Evolutionary conservation across 2,329 filamentous ascomycete species (phyloP).

Genomic region (Neobulgaria alba): DNA sequence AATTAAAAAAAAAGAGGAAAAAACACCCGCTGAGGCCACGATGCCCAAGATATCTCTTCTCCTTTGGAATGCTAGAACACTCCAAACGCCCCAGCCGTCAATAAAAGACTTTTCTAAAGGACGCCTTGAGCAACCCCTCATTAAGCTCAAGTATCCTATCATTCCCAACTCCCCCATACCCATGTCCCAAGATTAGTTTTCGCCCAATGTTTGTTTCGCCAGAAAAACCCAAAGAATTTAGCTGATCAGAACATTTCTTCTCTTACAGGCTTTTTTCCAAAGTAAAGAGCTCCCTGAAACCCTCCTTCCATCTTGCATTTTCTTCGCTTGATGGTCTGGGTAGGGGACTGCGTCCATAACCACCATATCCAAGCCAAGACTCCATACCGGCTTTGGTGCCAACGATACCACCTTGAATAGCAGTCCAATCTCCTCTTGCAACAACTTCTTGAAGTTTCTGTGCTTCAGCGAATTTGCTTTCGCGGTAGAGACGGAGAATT

Average conservation of each 20-base stretch:
- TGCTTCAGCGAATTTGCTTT: slow-evolving; percentile 52
- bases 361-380: slow-evolving; percentile 56
- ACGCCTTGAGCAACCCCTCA: background rate
- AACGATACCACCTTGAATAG: slow-evolving; percentile 60
- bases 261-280: slow-evolving; percentile 37
- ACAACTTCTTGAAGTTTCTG: slow-evolving; percentile 54
- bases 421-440: slow-evolving; percentile 59
- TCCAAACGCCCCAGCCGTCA: background rate
- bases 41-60: background rate
- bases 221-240: too few species aligned
- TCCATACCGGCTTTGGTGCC: slow-evolving; percentile 59
- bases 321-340: slow-evolving; percentile 43
- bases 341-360: slow-evolving; percentile 39
- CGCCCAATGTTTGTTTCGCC: too few species aligned
- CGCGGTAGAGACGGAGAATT: slow-evolving; percentile 49
- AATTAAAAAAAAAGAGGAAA: background rate
- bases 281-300: slow-evolving; percentile 42
- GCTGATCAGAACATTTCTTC: background rate
- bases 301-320: slow-evolving; percentile 43
- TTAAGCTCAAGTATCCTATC: background rate
- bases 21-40: background rate
- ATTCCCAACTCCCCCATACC: background rate
- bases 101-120: background rate
- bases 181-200: background rate
- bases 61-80: too few species aligned